Evolutionary conservation across 148 eudicot genomes (phyloP), one percentile per base, ranked within the genome.

Genomic region (Drosera capensis): DNA sequence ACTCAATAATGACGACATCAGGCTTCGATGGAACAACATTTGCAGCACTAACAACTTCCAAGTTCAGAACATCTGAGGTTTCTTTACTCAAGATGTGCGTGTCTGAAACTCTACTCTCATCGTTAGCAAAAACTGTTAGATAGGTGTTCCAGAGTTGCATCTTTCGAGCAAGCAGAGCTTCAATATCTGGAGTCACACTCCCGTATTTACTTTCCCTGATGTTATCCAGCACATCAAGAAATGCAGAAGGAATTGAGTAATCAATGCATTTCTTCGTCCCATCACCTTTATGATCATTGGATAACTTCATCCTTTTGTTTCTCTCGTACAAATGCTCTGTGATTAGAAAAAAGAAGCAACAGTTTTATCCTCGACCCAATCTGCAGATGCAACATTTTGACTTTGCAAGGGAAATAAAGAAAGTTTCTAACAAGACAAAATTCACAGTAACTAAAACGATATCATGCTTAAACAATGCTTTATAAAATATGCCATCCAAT

Each of bases 1-100:
- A 85, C 26, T 80, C 90, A 49, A 80, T 60, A 43, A 73, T 68
- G 14, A 74, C 54, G 23, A 77, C 67, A 14, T 52, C 72, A n/a
- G 14, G 48, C 47, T 39, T 17, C 14, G 51, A 25, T 17, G 70
- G 46, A 55, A 23, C 48, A 28, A 5, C 47, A 26, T 25, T 20
- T 14, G 17, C 49, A 26, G 46, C 52, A 24, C 19, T 51, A 49
- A 42, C 57, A 38, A 54, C 63, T 35, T 67, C 73, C 53, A 67
- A 41, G 9, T 54, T 58, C 45, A 71, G 53, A 26, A 64, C 55
- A 41, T 37, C 48, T 35, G 46, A 26, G 13, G 22, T 51, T 52
- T 58, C 65, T 41, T 15, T 24, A 17, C 39, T 29, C 34, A 23
- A 14, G 20, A 26, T 30, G 5, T 41, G 23, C 25, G 36, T 8